phyloP scores from a whole-genome alignment of 345 rosid species.

The Hibiscus mutabilis region DNA sequence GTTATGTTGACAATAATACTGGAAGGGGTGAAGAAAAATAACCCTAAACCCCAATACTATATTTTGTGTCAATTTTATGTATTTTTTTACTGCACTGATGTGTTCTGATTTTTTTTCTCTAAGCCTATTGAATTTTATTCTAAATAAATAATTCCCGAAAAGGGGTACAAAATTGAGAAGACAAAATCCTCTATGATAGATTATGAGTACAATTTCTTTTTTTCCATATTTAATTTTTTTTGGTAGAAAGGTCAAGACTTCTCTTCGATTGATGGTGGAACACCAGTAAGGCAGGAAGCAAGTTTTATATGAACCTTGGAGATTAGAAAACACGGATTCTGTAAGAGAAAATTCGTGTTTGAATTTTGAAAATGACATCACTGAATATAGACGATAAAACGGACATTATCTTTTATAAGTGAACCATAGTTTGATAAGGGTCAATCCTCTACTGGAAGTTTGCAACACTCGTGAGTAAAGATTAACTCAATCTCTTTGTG shows the following conservation, averaged over 20 bases:
- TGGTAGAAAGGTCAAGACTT: not conserved
- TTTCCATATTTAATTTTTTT: not conserved
- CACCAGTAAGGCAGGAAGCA: not conserved
- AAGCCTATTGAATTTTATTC: too few relatives aligned
- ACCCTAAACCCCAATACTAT: not conserved
- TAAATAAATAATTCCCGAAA: too few relatives aligned
- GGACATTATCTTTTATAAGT: too few relatives aligned
- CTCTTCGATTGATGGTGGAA: not conserved
- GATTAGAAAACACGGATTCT: too few relatives aligned
- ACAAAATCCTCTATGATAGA: not conserved
- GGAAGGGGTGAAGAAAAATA: not conserved
- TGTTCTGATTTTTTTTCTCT: too few relatives aligned
- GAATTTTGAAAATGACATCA: too few relatives aligned
- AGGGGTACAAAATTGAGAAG: too few relatives aligned
- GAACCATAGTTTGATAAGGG: not conserved
- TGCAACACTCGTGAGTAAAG: not conserved
- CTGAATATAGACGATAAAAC: too few relatives aligned
- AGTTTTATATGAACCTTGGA: too few relatives aligned
- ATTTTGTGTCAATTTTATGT: not conserved
- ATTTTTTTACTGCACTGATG: too few relatives aligned
- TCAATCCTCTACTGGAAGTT: not conserved
- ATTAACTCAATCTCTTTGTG: not conserved
- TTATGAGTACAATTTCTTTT: not conserved
- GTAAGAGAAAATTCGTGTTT: too few relatives aligned
- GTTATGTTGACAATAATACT: not conserved